A percentile compares a stretch with the other conserved stretches of the same genome.
Evolutionary conservation across 768 basidiomycete genomes (phyloP).

Genomic region (Tylopilus felleus): DNA sequence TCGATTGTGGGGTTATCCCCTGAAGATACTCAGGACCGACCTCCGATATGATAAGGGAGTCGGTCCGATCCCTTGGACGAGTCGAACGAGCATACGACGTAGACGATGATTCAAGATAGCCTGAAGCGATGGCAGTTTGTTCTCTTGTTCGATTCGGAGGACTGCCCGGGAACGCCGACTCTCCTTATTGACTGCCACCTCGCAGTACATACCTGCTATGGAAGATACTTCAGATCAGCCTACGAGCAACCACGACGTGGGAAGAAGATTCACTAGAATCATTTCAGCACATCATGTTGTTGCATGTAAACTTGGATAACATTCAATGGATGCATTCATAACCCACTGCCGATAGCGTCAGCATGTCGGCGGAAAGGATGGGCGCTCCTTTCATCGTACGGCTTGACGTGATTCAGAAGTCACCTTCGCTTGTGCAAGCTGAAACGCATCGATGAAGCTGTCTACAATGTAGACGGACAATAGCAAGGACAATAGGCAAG

Average conservation of each 20-base stretch:
- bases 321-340: too few relatives aligned
- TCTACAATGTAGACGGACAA: too few relatives aligned
- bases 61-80: not conserved
- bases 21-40: constrained; percentile 7
- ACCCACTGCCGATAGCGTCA: not conserved
- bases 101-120: not conserved
- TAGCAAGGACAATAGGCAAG: too few relatives aligned
- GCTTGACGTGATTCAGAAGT: too few relatives aligned
- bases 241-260: not conserved
- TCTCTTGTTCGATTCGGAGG: not conserved
- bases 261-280: not conserved
- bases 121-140: not conserved
- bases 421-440: not conserved
- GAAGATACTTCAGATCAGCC: not conserved
- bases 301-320: not conserved
- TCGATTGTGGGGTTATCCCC: constrained; percentile 4
- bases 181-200: constrained; percentile 14
- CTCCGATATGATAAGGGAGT: not conserved
- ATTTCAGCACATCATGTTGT: not conserved
- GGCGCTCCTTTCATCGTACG: not conserved
- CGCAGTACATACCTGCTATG: not conserved
- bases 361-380: not conserved
- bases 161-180: not conserved
- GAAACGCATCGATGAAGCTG: not conserved
- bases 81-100: not conserved